Percentiles rank a stretch among this genome's conserved stretches.
Evolutionary conservation across 2,329 filamentous ascomycete species (phyloP).

Genomic region (Aspergillus flavus): DNA sequence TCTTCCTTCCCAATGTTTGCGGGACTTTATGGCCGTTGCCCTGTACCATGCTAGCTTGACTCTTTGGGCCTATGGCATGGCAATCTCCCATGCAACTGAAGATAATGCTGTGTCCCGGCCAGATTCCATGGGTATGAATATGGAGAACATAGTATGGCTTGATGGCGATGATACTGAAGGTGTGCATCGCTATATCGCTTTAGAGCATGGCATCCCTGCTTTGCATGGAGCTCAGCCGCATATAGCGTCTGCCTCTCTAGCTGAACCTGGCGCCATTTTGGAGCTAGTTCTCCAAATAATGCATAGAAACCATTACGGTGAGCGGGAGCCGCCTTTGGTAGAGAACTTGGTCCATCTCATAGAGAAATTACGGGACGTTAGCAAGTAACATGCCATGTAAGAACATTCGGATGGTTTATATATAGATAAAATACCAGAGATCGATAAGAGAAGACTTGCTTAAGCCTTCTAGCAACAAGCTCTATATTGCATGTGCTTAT

Average conservation of each 20-base stretch:
- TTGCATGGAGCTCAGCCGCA: background rate
- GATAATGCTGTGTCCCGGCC: background rate
- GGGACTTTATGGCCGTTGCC: conserved; percentile 14
- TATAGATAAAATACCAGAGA: too few species aligned
- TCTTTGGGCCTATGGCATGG: background rate
- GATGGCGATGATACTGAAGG: conserved; percentile 7
- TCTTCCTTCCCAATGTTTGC: conserved; percentile 1
- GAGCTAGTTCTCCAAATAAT: conserved; percentile 14
- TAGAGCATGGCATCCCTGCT: conserved; percentile 9
- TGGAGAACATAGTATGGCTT: conserved; percentile 2
- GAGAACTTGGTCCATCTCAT: background rate
- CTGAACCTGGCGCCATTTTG: conserved; percentile 6
- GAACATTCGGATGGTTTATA: too few species aligned
- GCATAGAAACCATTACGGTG: conserved; percentile 31
- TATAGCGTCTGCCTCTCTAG: background rate
- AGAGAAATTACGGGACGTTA: background rate
- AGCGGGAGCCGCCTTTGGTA: background rate
- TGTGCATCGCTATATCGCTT: conserved; percentile 13
- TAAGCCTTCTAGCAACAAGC: too few species aligned
- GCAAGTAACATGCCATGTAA: background rate
- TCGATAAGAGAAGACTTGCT: too few species aligned
- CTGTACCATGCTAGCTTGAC: background rate
- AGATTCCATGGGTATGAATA: background rate
- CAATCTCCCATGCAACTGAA: background rate
- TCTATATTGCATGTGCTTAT: too few species aligned